These are phyloP conservation scores for Asterophora lycoperdoides DNA, from an alignment of 768 basidiomycete species.

Conservation along the genomic window DNA sequence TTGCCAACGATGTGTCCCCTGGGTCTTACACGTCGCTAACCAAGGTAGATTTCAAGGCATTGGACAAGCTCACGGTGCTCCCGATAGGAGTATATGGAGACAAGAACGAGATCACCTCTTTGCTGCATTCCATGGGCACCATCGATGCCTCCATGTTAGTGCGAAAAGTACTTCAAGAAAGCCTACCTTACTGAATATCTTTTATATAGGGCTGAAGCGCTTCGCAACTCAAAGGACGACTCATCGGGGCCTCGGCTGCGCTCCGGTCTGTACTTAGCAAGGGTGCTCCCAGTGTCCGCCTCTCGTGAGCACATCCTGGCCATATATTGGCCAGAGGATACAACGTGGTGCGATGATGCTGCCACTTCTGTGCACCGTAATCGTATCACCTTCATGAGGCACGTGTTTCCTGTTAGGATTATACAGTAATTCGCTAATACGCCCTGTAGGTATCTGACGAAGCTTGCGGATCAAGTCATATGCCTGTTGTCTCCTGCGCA, in stretches of 20 bases:
- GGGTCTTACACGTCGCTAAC: constrained; percentile 52
- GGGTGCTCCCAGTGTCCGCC: constrained; percentile 7
- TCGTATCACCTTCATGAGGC: constrained; percentile 62
- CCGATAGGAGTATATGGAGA: constrained; percentile 58
- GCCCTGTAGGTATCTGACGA: constrained; percentile 49
- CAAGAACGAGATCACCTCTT: constrained; percentile 43
- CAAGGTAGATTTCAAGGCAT: constrained; percentile 49
- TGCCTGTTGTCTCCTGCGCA: constrained; percentile 49
- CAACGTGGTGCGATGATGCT: constrained; percentile 53
- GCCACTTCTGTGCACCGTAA: constrained; percentile 43
- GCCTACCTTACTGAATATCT: not conserved
- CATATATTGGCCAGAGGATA: constrained; percentile 60
- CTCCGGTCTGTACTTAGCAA: constrained; percentile 48
- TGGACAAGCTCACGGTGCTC: constrained; percentile 43
- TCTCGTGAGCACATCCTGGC: constrained; percentile 34
- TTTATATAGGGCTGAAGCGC: constrained; percentile 13
- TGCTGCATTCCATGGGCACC: constrained; percentile 33
- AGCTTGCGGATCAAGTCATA: constrained; percentile 52
- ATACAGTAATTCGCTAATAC: not conserved
- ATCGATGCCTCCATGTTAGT: constrained; percentile 40
- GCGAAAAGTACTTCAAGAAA: not conserved
- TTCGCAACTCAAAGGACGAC: constrained; percentile 17
- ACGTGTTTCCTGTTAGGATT: constrained; percentile 2
- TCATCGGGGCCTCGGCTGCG: constrained; percentile 29
- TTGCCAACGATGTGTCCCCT: constrained; percentile 46